phyloP scores from a whole-genome alignment of 768 basidiomycete species.

The Auricularia sp. region DNA sequence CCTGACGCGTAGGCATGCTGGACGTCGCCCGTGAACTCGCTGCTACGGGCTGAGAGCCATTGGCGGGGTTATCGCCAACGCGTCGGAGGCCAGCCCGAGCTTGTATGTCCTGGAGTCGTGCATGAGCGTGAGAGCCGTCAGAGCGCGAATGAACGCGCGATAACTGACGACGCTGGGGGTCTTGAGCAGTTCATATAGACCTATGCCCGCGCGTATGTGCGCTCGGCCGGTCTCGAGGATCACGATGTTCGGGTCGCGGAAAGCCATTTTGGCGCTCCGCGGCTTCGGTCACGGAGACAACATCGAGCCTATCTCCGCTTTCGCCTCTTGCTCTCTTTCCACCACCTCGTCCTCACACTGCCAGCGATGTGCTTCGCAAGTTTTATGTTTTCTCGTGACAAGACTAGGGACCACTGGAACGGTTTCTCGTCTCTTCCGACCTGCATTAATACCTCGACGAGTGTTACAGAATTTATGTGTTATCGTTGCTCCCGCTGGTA shows the following conservation, averaged over 20 bases:
- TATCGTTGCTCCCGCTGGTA: too few relatives aligned
- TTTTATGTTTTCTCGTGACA: too few relatives aligned
- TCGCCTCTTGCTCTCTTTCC: too few relatives aligned
- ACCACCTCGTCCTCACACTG: too few relatives aligned
- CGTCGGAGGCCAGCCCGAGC: conserved; percentile 69
- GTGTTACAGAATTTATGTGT: too few relatives aligned
- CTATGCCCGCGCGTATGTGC: conserved; percentile 61
- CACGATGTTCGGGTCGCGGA: conserved; percentile 73
- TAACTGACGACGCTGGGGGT: conserved; percentile 65
- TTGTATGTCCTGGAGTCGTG: conserved; percentile 48
- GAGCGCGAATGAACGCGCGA: not conserved
- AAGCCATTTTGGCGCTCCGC: conserved; percentile 22
- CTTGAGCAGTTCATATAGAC: conserved; percentile 69
- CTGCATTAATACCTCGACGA: too few relatives aligned
- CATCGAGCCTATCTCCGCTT: too few relatives aligned
- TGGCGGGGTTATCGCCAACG: not conserved
- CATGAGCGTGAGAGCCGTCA: conserved; percentile 4
- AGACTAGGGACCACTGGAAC: too few relatives aligned
- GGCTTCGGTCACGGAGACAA: not conserved
- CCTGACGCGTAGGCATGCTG: conserved; percentile 30
- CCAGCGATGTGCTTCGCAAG: too few relatives aligned
- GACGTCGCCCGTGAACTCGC: conserved; percentile 68
- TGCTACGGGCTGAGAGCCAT: conserved; percentile 44
- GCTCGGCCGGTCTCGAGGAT: conserved; percentile 73
- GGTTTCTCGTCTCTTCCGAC: too few relatives aligned